A percentile compares a stretch with the other conserved stretches of the same genome.
These are phyloP conservation scores for Orbilia javanica DNA, from an alignment of 2,329 filamentous ascomycete species.

Conservation along the genomic window DNA sequence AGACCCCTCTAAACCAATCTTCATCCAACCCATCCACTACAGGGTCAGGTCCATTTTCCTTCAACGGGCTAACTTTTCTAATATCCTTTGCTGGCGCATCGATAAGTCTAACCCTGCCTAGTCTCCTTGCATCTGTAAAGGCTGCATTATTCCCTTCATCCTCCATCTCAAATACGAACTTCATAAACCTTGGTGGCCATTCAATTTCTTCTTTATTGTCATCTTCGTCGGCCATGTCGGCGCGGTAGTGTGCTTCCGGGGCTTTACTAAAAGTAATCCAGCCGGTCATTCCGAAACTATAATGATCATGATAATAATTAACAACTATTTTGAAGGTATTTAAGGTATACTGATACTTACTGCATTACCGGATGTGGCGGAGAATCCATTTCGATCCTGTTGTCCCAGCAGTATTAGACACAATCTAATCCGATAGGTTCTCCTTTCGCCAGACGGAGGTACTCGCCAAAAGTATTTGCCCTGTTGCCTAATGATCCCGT, in stretches of 20 bases:
- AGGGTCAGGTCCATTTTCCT: constrained; percentile 94
- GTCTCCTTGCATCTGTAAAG: constrained; percentile 84
- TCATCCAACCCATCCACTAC: constrained; percentile 85
- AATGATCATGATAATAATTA: constrained; percentile 34
- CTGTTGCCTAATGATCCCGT: constrained; percentile 74
- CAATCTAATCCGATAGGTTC: constrained; percentile 56
- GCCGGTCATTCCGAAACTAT: constrained; percentile 67
- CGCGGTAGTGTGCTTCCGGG: constrained; percentile 83
- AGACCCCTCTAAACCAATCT: constrained; percentile 78
- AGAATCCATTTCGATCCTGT: constrained; percentile 77
- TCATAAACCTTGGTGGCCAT: constrained; percentile 93
- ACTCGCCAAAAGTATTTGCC: constrained; percentile 93
- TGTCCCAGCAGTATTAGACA: background rate
- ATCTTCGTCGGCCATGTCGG: constrained; percentile 65
- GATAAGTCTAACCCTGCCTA: constrained; percentile 83
- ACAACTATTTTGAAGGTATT: constrained; percentile 33
- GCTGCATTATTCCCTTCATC: constrained; percentile 70
- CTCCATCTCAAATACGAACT: constrained; percentile 72
- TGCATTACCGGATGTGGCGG: constrained; percentile 91
- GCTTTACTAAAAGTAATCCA: constrained; percentile 90
- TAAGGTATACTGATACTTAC: constrained; percentile 71
- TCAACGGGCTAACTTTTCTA: constrained; percentile 79
- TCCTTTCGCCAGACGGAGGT: background rate
- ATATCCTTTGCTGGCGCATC: constrained; percentile 81
- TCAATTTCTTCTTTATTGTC: constrained; percentile 62